These are phyloP conservation scores for Zychaea mexicana DNA, from an alignment of 371 early-diverging fungal species.

Conservation along the genomic window DNA sequence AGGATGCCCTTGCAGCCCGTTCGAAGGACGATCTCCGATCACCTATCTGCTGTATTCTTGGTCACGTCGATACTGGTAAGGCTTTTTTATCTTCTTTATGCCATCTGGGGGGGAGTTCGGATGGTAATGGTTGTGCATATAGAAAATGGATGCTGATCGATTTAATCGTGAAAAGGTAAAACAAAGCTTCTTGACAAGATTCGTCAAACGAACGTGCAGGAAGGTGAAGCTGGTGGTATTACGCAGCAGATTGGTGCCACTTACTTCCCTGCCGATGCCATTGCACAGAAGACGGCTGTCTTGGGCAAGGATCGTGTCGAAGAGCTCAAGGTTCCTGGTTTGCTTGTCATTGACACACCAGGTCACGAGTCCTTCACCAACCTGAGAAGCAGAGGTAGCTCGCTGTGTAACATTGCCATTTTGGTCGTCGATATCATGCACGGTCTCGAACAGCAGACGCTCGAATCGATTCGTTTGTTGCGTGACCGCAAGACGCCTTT, in stretches of 20 bases:
- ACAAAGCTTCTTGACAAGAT: conserved; percentile 99
- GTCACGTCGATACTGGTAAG: conserved; percentile 99
- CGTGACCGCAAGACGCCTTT: conserved; percentile 98
- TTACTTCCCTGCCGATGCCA: conserved; percentile 97
- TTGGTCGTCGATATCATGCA: conserved; percentile 99
- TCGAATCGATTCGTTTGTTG: conserved; percentile 96
- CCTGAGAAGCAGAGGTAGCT: conserved; percentile 97
- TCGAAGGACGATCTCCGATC: conserved; percentile 93
- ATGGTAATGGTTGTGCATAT: not conserved
- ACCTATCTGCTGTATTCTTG: conserved; percentile 99
- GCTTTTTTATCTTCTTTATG: conserved; percentile 14
- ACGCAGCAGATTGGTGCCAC: conserved; percentile 99
- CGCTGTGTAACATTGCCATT: conserved; percentile 99
- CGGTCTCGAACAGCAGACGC: conserved; percentile 99
- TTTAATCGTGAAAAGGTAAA: conserved; percentile 47
- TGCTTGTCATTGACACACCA: conserved; percentile 99
- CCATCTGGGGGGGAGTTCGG: not conserved
- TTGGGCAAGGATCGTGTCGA: conserved; percentile 53
- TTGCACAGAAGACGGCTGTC: conserved; percentile 88
- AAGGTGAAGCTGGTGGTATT: conserved; percentile 99
- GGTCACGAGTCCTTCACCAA: conserved; percentile 99
- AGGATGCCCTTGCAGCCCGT: conserved; percentile 84
- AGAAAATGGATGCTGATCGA: not conserved
- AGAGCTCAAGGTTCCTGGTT: conserved; percentile 92
- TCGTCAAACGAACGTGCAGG: conserved; percentile 99